Percentiles rank a stretch among this genome's conserved stretches.
Conservation (phyloP, 2,329 filamentous ascomycete species). For the Colletotrichum sidae region DNA sequence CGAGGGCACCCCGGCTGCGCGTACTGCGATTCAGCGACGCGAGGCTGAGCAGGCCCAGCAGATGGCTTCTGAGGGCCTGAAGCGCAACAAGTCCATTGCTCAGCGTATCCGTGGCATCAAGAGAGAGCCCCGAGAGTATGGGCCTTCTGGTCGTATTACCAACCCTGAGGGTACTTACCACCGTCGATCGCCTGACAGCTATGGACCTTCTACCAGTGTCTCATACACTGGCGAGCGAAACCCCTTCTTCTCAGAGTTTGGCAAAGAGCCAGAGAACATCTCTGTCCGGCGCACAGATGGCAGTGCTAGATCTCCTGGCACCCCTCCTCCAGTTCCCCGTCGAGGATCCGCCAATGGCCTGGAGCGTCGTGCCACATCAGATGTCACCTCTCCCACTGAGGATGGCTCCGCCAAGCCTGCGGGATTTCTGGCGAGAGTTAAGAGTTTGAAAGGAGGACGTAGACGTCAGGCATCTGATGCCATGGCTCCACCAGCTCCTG, state of each 20-base stretch:
- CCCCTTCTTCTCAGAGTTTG: conserved; percentile 87
- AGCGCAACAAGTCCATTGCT: conserved; percentile 93
- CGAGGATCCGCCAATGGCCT: conserved; percentile 55
- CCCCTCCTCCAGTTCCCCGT: conserved; percentile 63
- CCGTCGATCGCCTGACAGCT: conserved; percentile 54
- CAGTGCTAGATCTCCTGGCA: conserved; percentile 62
- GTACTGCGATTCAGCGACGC: conserved; percentile 79
- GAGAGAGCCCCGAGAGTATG: conserved; percentile 71
- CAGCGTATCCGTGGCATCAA: conserved; percentile 91
- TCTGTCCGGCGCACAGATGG: conserved; percentile 55
- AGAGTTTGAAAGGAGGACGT: conserved; percentile 81
- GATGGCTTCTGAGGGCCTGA: conserved; percentile 68
- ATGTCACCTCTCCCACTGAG: conserved; percentile 56
- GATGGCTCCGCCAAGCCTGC: conserved; percentile 55
- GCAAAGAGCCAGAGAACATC: conserved; percentile 64
- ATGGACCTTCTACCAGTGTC: conserved; percentile 47
- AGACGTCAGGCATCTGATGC: conserved; percentile 43
- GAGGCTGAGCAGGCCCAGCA: conserved; percentile 76
- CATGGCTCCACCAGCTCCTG: conserved; percentile 43
- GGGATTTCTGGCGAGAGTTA: conserved; percentile 79
- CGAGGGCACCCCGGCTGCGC: conserved; percentile 90
- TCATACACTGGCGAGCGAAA: conserved; percentile 67
- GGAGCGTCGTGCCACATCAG: conserved; percentile 74
- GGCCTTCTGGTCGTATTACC: conserved; percentile 68
- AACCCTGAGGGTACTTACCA: conserved; percentile 64